Evolutionary conservation across 2,329 filamentous ascomycete species (phyloP), one percentile per base, ranked within the genome.

Genomic region (Penicillium olsonii): DNA sequence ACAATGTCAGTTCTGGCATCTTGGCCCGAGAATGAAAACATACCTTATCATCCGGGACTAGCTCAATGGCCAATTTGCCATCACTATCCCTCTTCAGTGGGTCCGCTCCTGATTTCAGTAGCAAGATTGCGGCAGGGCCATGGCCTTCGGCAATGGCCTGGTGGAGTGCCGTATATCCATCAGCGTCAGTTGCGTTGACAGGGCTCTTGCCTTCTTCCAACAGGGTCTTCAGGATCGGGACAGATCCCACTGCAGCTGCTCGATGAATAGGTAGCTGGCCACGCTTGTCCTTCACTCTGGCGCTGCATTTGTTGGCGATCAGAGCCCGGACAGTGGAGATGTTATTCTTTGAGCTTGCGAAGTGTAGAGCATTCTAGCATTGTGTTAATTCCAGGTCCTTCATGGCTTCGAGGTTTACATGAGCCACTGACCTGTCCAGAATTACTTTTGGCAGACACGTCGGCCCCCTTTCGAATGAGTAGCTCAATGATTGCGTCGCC

Each of bases 221-320:
- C 12, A 99, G 75, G 31, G 95, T 74, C 61, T 85, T 87, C 40
- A 95, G 79, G 75, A 99, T 90, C 5, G 92, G 91, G n/a, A 87
- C 82, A 4, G 87, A 92, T 6, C 95, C 95, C 3, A 91, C 84
- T 2, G 94, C 92, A 0, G 94, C 92, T 3, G 94, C 94, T 15
- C 94, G 84, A 71, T 99, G 95, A 20, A 99, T 80, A 6, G 95
- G 82, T 49, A 96, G 84, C 67, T 96, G 92, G n/a, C 90, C 89
- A 24, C 91, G 83, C 64, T 84, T 88, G 68, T 99, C 94, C 56
- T 89, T 89, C 2, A 92, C 80, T 20, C 92, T 79, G 1, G 91
- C 83, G 4, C 87, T 90, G 11, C 90, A 92, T 50, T 88, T 87
- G 60, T 84, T 79, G 15, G 81, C 78, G 33, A 99, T 74, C n/a